These are phyloP conservation scores for Aspergillus cavernicola DNA, from an alignment of 495 filamentous ascomycete genomes.

Conservation along the genomic window DNA sequence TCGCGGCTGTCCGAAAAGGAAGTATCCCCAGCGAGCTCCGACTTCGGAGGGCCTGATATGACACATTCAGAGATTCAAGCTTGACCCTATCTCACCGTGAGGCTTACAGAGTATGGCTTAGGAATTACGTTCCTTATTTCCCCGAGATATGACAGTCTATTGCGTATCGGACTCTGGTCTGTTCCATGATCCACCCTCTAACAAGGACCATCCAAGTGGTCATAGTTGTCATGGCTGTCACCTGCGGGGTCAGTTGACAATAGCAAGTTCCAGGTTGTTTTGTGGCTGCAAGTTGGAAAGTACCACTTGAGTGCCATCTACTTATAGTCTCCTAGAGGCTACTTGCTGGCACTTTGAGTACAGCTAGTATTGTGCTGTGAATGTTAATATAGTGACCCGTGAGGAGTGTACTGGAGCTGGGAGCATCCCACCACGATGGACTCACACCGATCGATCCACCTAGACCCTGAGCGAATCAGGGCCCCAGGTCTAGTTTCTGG, in stretches of 20 bases:
- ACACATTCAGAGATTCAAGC: background rate
- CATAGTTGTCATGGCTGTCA: slow-evolving; percentile 8
- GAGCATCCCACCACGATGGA: slow-evolving; percentile 12
- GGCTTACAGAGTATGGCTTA: background rate
- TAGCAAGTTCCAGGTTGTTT: background rate
- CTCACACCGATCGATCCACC: slow-evolving; percentile 14
- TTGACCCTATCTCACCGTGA: background rate
- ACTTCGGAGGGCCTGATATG: slow-evolving; percentile 2
- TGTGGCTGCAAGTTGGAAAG: background rate
- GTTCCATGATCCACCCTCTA: slow-evolving; percentile 6
- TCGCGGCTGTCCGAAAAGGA: slow-evolving; percentile 5
- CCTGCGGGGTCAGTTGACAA: slow-evolving; percentile 12
- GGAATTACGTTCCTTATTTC: slow-evolving; percentile 8
- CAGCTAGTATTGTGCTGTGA: background rate
- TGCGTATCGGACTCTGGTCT: slow-evolving; percentile 7
- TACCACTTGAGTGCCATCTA: too few species aligned
- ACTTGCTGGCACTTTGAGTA: background rate
- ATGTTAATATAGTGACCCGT: background rate
- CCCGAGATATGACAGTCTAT: slow-evolving; percentile 7
- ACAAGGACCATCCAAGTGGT: slow-evolving; percentile 4
- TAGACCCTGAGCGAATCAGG: slow-evolving; percentile 15
- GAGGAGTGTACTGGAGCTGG: background rate
- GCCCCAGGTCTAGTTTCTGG: background rate
- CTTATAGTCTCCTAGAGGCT: too few species aligned
- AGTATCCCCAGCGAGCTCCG: slow-evolving; percentile 4